A percentile compares a stretch with the other conserved stretches of the same genome.
Evolutionary conservation across 2,329 filamentous ascomycete genomes (phyloP).

Genomic region (Claviceps lovelessii): DNA sequence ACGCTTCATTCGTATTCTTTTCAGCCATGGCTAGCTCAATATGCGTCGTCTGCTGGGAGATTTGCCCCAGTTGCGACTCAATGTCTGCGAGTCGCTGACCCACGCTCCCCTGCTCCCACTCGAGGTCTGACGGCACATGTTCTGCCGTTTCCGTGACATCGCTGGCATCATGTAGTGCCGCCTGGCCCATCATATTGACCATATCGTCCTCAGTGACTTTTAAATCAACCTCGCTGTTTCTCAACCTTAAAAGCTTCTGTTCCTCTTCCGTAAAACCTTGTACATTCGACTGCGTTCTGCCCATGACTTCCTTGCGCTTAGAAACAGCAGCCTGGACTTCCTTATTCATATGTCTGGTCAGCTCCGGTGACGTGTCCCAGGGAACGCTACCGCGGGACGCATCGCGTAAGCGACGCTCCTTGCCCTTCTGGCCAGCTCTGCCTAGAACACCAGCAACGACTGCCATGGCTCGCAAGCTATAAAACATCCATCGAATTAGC

Average conservation of each 20-base stretch:
- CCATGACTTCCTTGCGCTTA: conserved; percentile 23
- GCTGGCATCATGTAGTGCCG: conserved; percentile 3
- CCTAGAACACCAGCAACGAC: conserved; percentile 78
- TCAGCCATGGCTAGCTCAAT: conserved; percentile 1
- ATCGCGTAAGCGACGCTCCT: conserved; percentile 47
- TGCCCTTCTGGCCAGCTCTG: conserved; percentile 66
- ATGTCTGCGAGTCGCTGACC: conserved; percentile 6
- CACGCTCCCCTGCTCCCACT: not conserved
- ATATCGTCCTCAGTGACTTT: conserved; percentile 23
- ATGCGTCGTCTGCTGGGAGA: conserved; percentile 6
- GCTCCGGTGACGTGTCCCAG: conserved; percentile 39
- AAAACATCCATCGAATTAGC: conserved; percentile 2
- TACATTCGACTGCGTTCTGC: conserved; percentile 20
- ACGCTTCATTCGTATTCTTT: not conserved
- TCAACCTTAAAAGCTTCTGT: conserved; percentile 18
- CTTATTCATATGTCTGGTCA: conserved; percentile 24
- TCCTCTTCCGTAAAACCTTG: conserved; percentile 25
- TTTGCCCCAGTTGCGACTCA: conserved; percentile 9
- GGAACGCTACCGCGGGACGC: conserved; percentile 49
- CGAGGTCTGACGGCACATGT: not conserved
- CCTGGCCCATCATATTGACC: conserved; percentile 18
- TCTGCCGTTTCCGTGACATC: conserved; percentile 1
- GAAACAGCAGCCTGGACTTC: conserved; percentile 16
- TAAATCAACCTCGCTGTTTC: conserved; percentile 13
- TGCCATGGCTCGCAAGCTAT: conserved; percentile 63